A percentile compares a stretch with the other conserved stretches of the same genome.
Evolutionary conservation across 2,329 filamentous ascomycete species (phyloP).

Genomic region (Cryphonectria japonica): DNA sequence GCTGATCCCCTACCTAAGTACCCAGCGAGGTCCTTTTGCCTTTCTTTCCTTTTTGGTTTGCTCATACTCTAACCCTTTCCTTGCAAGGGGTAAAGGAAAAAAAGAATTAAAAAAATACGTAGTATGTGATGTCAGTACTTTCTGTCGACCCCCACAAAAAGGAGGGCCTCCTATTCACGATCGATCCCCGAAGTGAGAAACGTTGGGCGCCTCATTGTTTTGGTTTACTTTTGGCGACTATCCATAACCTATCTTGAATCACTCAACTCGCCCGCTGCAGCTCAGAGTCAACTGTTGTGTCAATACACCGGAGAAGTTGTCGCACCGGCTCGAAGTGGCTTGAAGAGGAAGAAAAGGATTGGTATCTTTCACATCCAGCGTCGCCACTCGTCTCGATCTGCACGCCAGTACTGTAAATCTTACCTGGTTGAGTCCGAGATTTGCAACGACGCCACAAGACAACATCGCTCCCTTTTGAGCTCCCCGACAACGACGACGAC

Average conservation of each 20-base stretch:
- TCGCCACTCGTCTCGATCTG: slow-evolving; percentile 3
- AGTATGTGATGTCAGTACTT: neutral
- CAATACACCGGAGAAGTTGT: neutral
- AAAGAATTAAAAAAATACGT: too few species aligned
- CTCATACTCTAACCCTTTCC: neutral
- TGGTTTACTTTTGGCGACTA: neutral
- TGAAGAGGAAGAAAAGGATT: neutral
- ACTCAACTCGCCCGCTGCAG: neutral
- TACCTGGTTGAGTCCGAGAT: neutral
- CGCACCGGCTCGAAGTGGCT: neutral
- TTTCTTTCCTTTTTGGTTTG: too few species aligned
- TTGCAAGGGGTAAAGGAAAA: neutral
- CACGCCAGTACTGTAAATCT: neutral
- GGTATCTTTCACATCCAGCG: neutral
- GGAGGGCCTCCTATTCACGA: neutral
- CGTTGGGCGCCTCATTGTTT: neutral
- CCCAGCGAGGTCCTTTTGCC: too few species aligned
- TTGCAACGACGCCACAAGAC: neutral
- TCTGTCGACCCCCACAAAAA: neutral
- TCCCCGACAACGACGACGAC: too few species aligned
- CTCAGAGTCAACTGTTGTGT: neutral
- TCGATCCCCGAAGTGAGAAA: neutral
- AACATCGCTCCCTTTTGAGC: neutral
- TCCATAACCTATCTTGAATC: neutral
- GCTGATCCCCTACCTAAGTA: neutral